Conservation (phyloP, 345 rosid genomes). For the Citrus reticulata region DNA sequence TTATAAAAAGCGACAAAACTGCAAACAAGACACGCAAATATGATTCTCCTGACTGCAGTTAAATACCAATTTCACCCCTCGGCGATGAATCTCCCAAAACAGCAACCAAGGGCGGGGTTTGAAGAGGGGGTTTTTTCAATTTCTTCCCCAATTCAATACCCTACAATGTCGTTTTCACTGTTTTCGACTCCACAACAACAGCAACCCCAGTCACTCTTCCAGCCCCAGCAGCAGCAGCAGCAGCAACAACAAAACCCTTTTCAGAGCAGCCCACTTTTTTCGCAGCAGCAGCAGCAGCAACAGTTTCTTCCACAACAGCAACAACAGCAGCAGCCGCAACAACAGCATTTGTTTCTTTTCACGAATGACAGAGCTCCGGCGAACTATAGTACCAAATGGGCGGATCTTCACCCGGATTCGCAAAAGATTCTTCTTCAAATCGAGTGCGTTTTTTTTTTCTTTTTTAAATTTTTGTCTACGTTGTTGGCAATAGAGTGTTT, state of each 20-base stretch:
- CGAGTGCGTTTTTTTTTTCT: conserved; percentile 44
- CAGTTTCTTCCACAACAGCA: conserved; percentile 22
- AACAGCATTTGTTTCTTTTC: conserved; percentile 66
- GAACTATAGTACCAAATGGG: conserved; percentile 88
- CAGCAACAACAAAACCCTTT: conserved; percentile 33
- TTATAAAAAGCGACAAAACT: too few relatives aligned
- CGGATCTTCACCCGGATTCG: conserved; percentile 92
- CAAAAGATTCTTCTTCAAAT: conserved; percentile 81
- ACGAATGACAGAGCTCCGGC: conserved; percentile 89
- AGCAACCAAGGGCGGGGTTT: background rate
- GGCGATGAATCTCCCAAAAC: background rate
- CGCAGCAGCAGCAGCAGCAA: conserved; percentile 26
- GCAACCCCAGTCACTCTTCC: conserved; percentile 40
- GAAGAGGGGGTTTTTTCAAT: conserved; percentile 2
- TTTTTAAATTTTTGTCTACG: background rate
- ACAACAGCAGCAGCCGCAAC: conserved; percentile 41
- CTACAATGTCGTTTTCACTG: conserved; percentile 52
- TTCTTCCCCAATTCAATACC: conserved; percentile 1
- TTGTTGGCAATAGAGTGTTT: background rate
- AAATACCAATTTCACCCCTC: background rate
- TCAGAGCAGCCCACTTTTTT: conserved; percentile 41
- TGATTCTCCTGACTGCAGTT: background rate
- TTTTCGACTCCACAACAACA: conserved; percentile 73
- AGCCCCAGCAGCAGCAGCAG: conserved; percentile 35
- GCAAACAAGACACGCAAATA: too few relatives aligned